Evolutionary conservation across 2,329 filamentous ascomycete genomes (phyloP).

Genomic region (Xylaria hypoxylon): DNA sequence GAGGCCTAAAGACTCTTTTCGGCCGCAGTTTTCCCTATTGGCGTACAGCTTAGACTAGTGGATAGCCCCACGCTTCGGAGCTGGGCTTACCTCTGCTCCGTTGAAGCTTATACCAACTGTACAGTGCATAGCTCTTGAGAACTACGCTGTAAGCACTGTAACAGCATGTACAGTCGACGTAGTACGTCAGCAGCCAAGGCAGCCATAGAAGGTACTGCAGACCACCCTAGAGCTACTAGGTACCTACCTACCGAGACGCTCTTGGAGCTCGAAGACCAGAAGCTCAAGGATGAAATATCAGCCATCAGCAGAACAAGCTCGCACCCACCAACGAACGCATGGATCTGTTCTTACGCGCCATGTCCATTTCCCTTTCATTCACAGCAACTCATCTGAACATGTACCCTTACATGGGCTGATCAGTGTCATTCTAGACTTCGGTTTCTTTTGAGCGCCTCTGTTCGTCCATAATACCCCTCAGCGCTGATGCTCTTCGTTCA

Average conservation of each 20-base stretch:
- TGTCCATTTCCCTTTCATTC: slow-evolving; percentile 1
- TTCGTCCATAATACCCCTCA: slow-evolving; percentile 25
- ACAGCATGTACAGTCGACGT: neutral
- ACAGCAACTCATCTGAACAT: slow-evolving; percentile 8
- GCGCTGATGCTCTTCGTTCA: slow-evolving; percentile 1
- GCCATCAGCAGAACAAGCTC: slow-evolving; percentile 12
- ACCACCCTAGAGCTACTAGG: neutral
- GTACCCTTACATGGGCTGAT: neutral
- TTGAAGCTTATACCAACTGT: neutral
- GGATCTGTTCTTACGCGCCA: slow-evolving; percentile 1
- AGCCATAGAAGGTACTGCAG: neutral
- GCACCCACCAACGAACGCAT: slow-evolving; percentile 13
- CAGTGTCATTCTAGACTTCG: neutral
- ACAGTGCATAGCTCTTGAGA: too few species aligned
- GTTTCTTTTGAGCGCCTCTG: slow-evolving; percentile 15
- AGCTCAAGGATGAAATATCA: slow-evolving; percentile 21
- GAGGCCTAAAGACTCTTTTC: slow-evolving; percentile 22
- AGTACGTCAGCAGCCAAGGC: slow-evolving; percentile 28
- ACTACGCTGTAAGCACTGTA: neutral
- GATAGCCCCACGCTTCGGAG: slow-evolving; percentile 28
- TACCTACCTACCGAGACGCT: too few species aligned
- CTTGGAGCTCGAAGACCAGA: neutral
- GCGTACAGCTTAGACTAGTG: neutral
- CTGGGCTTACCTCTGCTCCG: slow-evolving; percentile 36
- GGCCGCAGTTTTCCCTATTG: slow-evolving; percentile 34